Evolutionary conservation across 2,329 filamentous ascomycete genomes (phyloP), one percentile per base, ranked within the genome.

Genomic region (Scytalidium sp.): DNA sequence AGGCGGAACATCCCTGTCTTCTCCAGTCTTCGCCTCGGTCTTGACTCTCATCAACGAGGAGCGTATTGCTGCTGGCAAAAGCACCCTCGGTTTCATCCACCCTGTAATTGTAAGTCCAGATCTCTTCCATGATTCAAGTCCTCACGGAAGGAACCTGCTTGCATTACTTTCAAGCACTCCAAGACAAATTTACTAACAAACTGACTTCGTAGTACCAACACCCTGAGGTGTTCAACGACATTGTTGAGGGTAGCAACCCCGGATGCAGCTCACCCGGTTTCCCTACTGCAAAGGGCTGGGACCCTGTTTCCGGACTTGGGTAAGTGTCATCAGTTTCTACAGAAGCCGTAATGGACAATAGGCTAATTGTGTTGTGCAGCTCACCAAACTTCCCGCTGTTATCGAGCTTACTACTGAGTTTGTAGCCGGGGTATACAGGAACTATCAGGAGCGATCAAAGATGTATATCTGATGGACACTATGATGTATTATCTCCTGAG

Each of bases 41-140:
- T 55, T 75, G 13, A 74, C 68, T 2, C 56, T 73, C 60, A 62
- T 74, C 15, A 74, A 74, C 50, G 71, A 73, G 47, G 69, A 68
- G 43, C 64, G 70, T 9, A 58, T 73, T 32, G 62, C 61, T 1
- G 60, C 58, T 11, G 69, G 70, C 8, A 73, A 71, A 62, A 60
- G 65, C 8, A 58, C 69, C 9, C 59, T 75, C 11, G 72, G 72
- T 1, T 75, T 74, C 46, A 57, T 75, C n/a, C 72, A 75, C 51
- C 71, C 70, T 1, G 63, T 67, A 40, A 56, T 75, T 11, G 55
- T 56, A 55, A 51, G 51, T 52, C 3, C 7, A 27, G 25, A 27
- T 41, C 20, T 11, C 25, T 21, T 19, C 9, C 29, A 43, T 49
- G n/a, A 11, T n/a, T 29, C 17, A 7, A 4, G 19, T 15, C 20